These are phyloP conservation scores for Solanum sitiens DNA, from an alignment of 257 asterid genomes.

Conservation along the genomic window DNA sequence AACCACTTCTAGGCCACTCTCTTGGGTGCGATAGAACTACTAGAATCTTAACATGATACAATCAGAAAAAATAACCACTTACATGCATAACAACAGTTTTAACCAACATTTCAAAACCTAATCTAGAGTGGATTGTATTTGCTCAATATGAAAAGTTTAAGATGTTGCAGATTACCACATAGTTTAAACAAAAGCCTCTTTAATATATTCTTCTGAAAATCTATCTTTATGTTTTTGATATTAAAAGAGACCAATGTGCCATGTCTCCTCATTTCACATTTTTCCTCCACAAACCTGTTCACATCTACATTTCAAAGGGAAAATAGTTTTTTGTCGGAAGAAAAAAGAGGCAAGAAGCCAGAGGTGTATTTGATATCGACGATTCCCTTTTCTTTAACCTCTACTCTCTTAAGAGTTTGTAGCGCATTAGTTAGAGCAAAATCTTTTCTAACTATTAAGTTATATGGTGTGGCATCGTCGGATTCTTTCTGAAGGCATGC, in stretches of 20 bases:
- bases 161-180: neutral
- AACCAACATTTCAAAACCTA: neutral
- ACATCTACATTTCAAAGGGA: conserved; percentile 2
- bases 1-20: no score
- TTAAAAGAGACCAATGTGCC: neutral
- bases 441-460: conserved; percentile 11
- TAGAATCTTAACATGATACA: neutral
- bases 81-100: neutral
- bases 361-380: neutral
- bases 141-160: neutral
- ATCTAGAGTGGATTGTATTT: neutral
- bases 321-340: neutral
- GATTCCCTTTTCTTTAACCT: neutral
- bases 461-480: conserved; percentile 46
- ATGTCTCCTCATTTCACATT: neutral
- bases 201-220: no score
- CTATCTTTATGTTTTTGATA: no score
- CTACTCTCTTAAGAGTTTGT: neutral
- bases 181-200: neutral
- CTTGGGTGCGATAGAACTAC: neutral
- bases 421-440: neutral
- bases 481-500: conserved; percentile 55
- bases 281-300: neutral
- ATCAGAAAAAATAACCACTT: neutral
- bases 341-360: neutral